Conservation (phyloP, 371 early-diverging fungal genomes). For the Blastocladiella emersonii region DNA sequence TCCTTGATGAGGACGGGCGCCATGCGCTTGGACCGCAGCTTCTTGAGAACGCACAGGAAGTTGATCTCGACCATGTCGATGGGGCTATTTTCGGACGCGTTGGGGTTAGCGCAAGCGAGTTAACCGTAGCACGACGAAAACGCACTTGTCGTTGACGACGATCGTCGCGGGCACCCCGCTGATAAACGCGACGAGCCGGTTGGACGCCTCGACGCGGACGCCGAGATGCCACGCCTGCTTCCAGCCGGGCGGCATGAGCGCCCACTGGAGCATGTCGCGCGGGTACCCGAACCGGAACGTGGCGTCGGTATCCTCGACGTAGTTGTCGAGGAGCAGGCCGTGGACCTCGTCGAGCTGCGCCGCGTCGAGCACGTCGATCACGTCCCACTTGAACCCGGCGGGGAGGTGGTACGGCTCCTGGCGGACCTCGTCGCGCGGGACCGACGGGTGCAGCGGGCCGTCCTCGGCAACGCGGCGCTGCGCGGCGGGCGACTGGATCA, state of each 20-base stretch:
- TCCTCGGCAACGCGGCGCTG: conserved; percentile 45
- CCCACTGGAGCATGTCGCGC: conserved; percentile 82
- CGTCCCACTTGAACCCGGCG: conserved; percentile 75
- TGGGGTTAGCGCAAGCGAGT: neutral
- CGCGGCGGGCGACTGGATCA: conserved; percentile 33
- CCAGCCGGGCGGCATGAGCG: conserved; percentile 85
- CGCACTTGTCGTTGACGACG: conserved; percentile 48
- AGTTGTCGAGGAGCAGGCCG: conserved; percentile 69
- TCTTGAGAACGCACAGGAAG: conserved; percentile 95
- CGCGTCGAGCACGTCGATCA: conserved; percentile 64
- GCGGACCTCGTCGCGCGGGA: conserved; percentile 58
- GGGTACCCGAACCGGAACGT: conserved; percentile 93
- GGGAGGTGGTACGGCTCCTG: conserved; percentile 74
- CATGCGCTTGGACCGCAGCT: conserved; percentile 84
- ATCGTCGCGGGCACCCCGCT: conserved; percentile 77
- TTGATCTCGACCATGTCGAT: conserved; percentile 87
- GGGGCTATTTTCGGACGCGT: conserved; percentile 1
- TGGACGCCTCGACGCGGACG: conserved; percentile 67
- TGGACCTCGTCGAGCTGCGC: conserved; percentile 72
- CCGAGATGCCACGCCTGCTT: conserved; percentile 77
- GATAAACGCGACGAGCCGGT: conserved; percentile 88
- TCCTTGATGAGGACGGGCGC: conserved; percentile 98
- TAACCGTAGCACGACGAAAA: no score
- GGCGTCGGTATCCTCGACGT: conserved; percentile 90
- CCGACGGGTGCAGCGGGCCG: conserved; percentile 71